Evolutionary conservation across 2,329 filamentous ascomycete species (phyloP).

Genomic region (Aspergillus texensis): DNA sequence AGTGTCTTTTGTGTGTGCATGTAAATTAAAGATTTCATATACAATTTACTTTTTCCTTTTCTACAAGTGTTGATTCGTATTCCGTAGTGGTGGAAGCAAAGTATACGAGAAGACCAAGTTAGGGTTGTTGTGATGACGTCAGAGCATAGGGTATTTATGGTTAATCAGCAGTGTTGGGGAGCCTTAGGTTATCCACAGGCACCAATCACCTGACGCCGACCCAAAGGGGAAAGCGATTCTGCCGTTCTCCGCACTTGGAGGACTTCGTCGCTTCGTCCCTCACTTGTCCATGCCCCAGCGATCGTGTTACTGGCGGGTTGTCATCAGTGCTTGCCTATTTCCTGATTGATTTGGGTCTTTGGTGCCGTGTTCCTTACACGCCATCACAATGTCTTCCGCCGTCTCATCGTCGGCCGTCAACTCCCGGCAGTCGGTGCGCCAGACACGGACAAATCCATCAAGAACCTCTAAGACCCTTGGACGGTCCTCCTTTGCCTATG

Average conservation of each 20-base stretch:
- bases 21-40: conserved; percentile 29
- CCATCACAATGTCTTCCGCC: conserved; percentile 25
- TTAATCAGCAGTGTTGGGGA: background rate
- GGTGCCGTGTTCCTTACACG: background rate
- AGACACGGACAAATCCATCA: conserved; percentile 54
- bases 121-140: background rate
- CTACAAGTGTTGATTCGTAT: background rate
- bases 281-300: conserved; percentile 15
- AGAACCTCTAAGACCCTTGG: conserved; percentile 50
- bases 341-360: conserved; percentile 11
- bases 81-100: background rate
- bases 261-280: conserved; percentile 12
- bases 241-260: conserved; percentile 21
- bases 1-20: conserved; percentile 21
- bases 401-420: conserved; percentile 30
- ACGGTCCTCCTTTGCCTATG: conserved; percentile 44
- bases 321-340: conserved; percentile 3
- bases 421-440: conserved; percentile 43
- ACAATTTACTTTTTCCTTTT: conserved; percentile 12
- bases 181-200: conserved; percentile 15
- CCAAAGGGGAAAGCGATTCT: conserved; percentile 15
- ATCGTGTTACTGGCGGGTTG: conserved; percentile 1
- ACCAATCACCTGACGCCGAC: conserved; percentile 20
- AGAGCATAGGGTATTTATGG: background rate
- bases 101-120: too few species aligned